Conservation (phyloP, 2,329 filamentous ascomycete genomes). For the Hypoxylon sp. region DNA sequence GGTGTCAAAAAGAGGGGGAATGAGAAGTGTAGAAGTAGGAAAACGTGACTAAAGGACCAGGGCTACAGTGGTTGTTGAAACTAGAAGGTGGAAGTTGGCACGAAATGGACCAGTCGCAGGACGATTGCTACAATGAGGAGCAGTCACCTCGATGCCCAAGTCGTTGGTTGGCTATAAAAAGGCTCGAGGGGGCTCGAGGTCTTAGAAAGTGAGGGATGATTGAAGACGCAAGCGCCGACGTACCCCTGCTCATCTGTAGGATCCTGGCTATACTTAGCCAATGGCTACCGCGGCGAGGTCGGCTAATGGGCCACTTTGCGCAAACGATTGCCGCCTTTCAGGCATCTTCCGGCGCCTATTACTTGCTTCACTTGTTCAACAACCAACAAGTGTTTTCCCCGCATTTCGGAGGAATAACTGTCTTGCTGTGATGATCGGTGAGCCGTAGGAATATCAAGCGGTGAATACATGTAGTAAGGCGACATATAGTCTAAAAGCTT, state of each 20-base stretch:
- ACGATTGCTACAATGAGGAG: constrained; percentile 30
- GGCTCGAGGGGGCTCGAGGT: constrained; percentile 43
- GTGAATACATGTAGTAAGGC: constrained; percentile 22
- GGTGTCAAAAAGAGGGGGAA: constrained; percentile 44
- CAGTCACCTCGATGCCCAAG: constrained; percentile 39
- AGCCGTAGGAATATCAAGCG: constrained; percentile 16
- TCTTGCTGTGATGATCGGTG: constrained; percentile 8
- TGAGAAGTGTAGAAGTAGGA: constrained; percentile 35
- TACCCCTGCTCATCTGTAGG: constrained; percentile 39
- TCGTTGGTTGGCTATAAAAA: constrained; percentile 52
- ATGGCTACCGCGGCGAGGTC: constrained; percentile 39
- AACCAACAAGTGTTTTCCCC: constrained; percentile 21
- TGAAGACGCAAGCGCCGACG: constrained; percentile 52
- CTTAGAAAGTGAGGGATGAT: constrained; percentile 39
- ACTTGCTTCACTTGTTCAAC: constrained; percentile 12
- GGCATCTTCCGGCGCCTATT: constrained; percentile 43
- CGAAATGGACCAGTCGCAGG: constrained; percentile 26
- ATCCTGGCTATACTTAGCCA: constrained; percentile 41
- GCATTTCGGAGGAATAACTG: constrained; percentile 30
- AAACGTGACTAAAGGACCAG: constrained; percentile 27
- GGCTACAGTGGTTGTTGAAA: constrained; percentile 31
- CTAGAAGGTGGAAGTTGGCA: constrained; percentile 27
- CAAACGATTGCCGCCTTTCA: constrained; percentile 35
- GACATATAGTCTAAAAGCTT: constrained; percentile 6
- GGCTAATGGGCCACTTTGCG: constrained; percentile 42